Percentiles rank a stretch among this genome's conserved stretches.
Evolutionary conservation across 1,139 yeast genomes (phyloP).

Genomic region (Magnusiomyces tetraspermus): DNA sequence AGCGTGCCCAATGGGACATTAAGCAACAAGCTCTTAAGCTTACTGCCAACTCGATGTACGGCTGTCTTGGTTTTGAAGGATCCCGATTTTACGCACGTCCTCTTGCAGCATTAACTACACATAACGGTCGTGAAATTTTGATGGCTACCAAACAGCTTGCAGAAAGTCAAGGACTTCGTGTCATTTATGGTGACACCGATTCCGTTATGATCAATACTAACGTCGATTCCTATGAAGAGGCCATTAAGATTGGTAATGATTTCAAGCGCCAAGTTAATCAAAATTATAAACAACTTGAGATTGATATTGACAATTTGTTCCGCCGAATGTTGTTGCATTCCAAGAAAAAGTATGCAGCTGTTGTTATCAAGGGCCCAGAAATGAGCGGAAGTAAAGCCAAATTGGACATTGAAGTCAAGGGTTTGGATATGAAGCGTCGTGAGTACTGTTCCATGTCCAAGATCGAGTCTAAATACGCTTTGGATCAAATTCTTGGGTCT

Average conservation of each 20-base stretch:
- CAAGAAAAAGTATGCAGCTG: constrained; percentile 97
- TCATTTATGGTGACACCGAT: constrained; percentile 97
- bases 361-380: constrained; percentile 44
- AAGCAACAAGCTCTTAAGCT: constrained; percentile 93
- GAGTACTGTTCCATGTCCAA: constrained; percentile 91
- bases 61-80: constrained; percentile 88
- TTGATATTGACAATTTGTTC: constrained; percentile 91
- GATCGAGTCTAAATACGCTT: constrained; percentile 69
- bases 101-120: constrained; percentile 89
- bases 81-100: constrained; percentile 96
- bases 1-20: constrained; percentile 61
- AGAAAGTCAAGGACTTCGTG: constrained; percentile 70
- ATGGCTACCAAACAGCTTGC: constrained; percentile 92
- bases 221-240: constrained; percentile 57
- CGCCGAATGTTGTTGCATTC: constrained; percentile 78
- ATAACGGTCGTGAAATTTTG: constrained; percentile 90
- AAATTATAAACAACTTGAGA: constrained; percentile 75
- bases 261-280: constrained; percentile 83
- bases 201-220: constrained; percentile 98
- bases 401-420: constrained; percentile 76
- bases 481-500: constrained; percentile 63
- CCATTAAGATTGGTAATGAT: constrained; percentile 72
- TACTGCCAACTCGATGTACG: constrained; percentile 98
- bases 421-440: constrained; percentile 94
- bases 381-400: constrained; percentile 33